These are phyloP conservation scores for Onygenales sp. DNA, from an alignment of 2,329 filamentous ascomycete genomes.

Conservation along the genomic window DNA sequence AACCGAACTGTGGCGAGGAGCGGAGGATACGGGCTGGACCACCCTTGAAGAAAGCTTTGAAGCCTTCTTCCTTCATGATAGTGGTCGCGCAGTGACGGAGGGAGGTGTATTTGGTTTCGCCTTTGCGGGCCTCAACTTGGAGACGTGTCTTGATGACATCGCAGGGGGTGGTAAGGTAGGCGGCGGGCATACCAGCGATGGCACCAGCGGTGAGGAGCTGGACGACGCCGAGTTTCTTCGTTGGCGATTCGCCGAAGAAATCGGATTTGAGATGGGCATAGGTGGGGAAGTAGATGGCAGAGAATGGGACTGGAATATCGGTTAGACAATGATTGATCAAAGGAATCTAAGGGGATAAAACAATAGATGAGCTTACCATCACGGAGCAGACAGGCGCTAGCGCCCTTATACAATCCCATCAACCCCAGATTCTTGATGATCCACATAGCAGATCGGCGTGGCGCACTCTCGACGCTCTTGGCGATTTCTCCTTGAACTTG, in stretches of 20 bases:
- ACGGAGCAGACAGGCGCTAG: constrained; percentile 83
- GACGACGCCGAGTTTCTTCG: constrained; percentile 78
- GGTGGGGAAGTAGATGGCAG: constrained; percentile 95
- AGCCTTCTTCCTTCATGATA: constrained; percentile 82
- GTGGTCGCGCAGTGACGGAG: constrained; percentile 77
- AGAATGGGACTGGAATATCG: constrained; percentile 64
- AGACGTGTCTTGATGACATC: constrained; percentile 99
- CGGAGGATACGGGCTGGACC: constrained; percentile 90
- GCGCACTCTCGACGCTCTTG: constrained; percentile 71
- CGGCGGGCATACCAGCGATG: constrained; percentile 84
- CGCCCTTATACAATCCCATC: constrained; percentile 92
- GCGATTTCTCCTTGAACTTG: constrained; percentile 95
- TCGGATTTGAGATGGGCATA: constrained; percentile 93
- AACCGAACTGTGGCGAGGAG: constrained; percentile 94
- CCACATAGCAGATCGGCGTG: constrained; percentile 91
- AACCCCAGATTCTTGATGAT: constrained; percentile 93
- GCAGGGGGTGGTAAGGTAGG: constrained; percentile 92
- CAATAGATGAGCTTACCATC: constrained; percentile 42
- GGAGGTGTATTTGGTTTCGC: constrained; percentile 77
- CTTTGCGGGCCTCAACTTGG: constrained; percentile 94
- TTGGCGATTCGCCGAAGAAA: constrained; percentile 79
- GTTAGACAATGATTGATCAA: constrained; percentile 8
- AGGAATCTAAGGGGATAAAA: background rate
- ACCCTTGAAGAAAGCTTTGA: constrained; percentile 97
- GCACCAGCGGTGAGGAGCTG: constrained; percentile 92